Base-by-base conservation (phyloP, 164 flowering plant genomes). In the Nymphaea thermarum region DNA sequence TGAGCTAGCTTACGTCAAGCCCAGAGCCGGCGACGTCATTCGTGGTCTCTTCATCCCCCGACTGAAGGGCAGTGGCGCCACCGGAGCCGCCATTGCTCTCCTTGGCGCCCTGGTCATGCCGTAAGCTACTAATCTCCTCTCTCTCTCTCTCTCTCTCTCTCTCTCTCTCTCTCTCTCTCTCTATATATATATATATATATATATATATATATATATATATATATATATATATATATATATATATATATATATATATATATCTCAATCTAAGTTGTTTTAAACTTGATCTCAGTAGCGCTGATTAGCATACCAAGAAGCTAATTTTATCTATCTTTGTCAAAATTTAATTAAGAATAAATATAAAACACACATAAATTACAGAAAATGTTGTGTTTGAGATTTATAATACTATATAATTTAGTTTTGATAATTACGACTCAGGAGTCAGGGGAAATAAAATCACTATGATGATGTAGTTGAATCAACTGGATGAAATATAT, bases 21-120 rank as follows among this genome's bases (percentile, higher is more conserved):
- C 77, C 43, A 51, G 18, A 5, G 59, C 65, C 0, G 8, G 15
- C 2, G 77, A 74, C 11, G n/a, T 74, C 17, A 6, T 62, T 4
- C 60, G 14, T 43, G 69, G 65, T 14, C 45, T 71, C 61, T 66
- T 71, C 41, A 41, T 66, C 36, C 73, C 69, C 65, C 66, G 6
- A 74, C 86, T 91, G n/a, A 86, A 84, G 71, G 93, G 90, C 65
- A 71, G 71, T 73, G 96, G 97, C 70, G 91, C 93, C 51, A 86
- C 96, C 68, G 87, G 81, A 43, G 86, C 89, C 63, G 97, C 96
- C 43, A 87, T 91, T 72, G 89, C 97, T 62, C 89, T 91, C 42
- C 89, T 91, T 67, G 97, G 97, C 65, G 97, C 97, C 61, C 89
- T 91, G 92, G 93, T 91, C 70, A 91, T 91, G 96, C 97, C 97